Conservation (phyloP, 176 grass and related monocot genomes). For the Aegilops sharonensis region DNA sequence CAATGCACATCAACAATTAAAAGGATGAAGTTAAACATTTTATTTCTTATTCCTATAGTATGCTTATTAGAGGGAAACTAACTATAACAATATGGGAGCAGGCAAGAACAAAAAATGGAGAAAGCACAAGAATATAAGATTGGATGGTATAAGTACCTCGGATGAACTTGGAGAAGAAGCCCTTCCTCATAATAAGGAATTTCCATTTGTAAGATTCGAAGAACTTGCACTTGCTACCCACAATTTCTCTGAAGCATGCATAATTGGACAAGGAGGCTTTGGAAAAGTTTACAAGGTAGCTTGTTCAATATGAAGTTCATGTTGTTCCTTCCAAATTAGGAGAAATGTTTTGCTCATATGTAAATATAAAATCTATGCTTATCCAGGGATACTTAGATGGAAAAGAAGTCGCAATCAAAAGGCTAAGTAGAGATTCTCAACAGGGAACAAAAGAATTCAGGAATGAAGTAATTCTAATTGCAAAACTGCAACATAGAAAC, state of each 20-base stretch:
- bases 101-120: not conserved
- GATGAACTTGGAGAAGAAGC: not conserved
- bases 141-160: not conserved
- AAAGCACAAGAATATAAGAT: not conserved
- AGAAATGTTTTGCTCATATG: not conserved
- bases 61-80: not conserved
- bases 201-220: constrained; percentile 22
- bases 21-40: not conserved
- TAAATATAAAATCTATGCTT: no score
- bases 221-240: not conserved
- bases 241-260: constrained; percentile 28
- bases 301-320: no score
- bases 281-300: constrained; percentile 54
- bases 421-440: no score
- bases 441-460: no score
- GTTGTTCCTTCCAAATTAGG: not conserved
- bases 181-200: not conserved
- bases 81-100: not conserved
- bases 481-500: no score
- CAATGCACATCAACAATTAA: no score
- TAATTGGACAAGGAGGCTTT: constrained; percentile 51
- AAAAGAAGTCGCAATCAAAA: no score
- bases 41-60: not conserved
- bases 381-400: no score
- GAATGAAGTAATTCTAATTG: no score